Evolutionary conservation across 768 basidiomycete genomes (phyloP).

Genomic region (Mycena latifolia): DNA sequence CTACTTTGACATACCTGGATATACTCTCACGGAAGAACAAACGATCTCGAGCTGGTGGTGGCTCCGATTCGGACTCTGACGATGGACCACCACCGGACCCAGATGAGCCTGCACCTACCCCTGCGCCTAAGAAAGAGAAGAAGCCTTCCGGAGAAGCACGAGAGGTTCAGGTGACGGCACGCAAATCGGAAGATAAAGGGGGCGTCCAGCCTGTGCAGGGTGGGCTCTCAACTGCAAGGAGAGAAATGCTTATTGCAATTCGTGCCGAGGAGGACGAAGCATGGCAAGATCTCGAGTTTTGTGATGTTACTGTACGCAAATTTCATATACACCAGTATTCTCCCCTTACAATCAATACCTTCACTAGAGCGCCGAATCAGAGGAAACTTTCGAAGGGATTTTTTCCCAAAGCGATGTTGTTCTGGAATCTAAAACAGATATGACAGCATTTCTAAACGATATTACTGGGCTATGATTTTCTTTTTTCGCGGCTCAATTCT

Average conservation of each 20-base stretch:
- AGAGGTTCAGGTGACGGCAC: slow-evolving; percentile 83
- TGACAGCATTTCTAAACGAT: slow-evolving; percentile 68
- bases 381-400: slow-evolving; percentile 67
- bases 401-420: slow-evolving; percentile 68
- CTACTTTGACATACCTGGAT: slow-evolving; percentile 86
- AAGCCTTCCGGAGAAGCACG: slow-evolving; percentile 69
- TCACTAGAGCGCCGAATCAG: slow-evolving; percentile 70
- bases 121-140: slow-evolving; percentile 69
- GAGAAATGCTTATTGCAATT: slow-evolving; percentile 83
- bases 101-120: slow-evolving; percentile 70
- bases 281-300: slow-evolving; percentile 80
- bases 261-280: slow-evolving; percentile 82
- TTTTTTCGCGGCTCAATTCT: background rate
- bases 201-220: slow-evolving; percentile 60
- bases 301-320: slow-evolving; percentile 68
- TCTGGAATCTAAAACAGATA: slow-evolving; percentile 67
- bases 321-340: slow-evolving; percentile 5
- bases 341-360: slow-evolving; percentile 27
- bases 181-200: slow-evolving; percentile 76
- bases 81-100: slow-evolving; percentile 86
- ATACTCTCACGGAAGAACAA: slow-evolving; percentile 72
- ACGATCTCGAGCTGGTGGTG: slow-evolving; percentile 60
- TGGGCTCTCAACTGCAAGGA: slow-evolving; percentile 75
- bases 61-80: slow-evolving; percentile 80
- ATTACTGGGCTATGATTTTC: slow-evolving; percentile 63